Conservation (phyloP, 2,329 filamentous ascomycete species). For the Pezicula rhizophila region DNA sequence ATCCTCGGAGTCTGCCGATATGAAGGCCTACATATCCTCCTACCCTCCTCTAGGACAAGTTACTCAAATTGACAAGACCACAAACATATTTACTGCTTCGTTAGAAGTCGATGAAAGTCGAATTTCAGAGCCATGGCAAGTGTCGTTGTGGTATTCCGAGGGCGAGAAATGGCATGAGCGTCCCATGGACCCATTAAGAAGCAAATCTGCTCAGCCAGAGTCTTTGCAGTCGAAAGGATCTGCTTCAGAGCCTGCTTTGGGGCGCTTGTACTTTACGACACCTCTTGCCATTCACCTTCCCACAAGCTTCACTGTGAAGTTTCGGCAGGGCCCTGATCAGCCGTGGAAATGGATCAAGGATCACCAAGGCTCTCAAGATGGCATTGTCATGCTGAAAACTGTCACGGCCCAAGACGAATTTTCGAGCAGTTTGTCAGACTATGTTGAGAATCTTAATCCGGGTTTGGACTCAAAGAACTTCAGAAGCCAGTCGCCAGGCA, state of each 20-base stretch:
- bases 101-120: slow-evolving; percentile 57
- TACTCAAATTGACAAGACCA: slow-evolving; percentile 46
- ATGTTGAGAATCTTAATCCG: slow-evolving; percentile 52
- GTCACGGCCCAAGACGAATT: slow-evolving; percentile 19
- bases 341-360: slow-evolving; percentile 69
- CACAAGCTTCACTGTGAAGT: slow-evolving; percentile 66
- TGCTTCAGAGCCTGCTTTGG: slow-evolving; percentile 23
- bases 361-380: slow-evolving; percentile 57
- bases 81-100: slow-evolving; percentile 59
- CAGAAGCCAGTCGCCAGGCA: slow-evolving; percentile 61
- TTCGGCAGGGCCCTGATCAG: slow-evolving; percentile 44
- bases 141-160: slow-evolving; percentile 66
- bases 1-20: slow-evolving; percentile 37
- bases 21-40: slow-evolving; percentile 46
- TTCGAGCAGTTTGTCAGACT: slow-evolving; percentile 29
- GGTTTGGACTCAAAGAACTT: slow-evolving; percentile 48
- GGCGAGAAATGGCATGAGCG: slow-evolving; percentile 51
- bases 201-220: slow-evolving; percentile 34
- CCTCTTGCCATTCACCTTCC: slow-evolving; percentile 41
- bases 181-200: slow-evolving; percentile 26
- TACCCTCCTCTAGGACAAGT: slow-evolving; percentile 73
- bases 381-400: slow-evolving; percentile 49
- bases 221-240: slow-evolving; percentile 39
- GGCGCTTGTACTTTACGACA: slow-evolving; percentile 48
- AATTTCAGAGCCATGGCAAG: slow-evolving; percentile 58